Base-by-base conservation (phyloP, 257 asterid genomes). In the Hygrophila difformis region DNA sequence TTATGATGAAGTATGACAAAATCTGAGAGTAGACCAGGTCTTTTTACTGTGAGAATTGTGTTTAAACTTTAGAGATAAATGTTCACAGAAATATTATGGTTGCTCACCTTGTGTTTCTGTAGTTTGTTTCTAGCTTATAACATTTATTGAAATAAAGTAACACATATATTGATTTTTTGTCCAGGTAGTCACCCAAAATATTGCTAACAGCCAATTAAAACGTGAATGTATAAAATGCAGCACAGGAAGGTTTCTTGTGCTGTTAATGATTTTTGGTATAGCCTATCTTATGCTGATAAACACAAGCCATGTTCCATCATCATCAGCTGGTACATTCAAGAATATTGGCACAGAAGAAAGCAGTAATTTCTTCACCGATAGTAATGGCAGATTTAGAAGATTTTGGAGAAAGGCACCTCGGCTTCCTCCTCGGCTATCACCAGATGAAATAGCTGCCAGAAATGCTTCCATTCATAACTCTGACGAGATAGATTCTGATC, bases 341-440 rank as follows among this genome's bases (percentile, higher is more conserved):
- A 59, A 57, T 57, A 31, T 56, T 23, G 73, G 71, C 42, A 70
- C 82, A 0, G 76, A 64, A 66, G 78, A 55, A 71, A 77, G 72
- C 28, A 64, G 57, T 4, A 68, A 53, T 38, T 65, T 63, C 66
- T 60, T 51, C 49, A 62, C 68, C 0, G 75, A 79, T 57, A 72
- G 60, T 53, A 72, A 56, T 18, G 76, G 78, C 40, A 68, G 56
- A 44, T 70, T 89, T 56, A 42, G 75, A 60, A 75, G 37, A 63
- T 67, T 85, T 49, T 77, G 85, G 96, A 82, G 84, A 63, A 85
- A 74, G 65, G 81, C 79, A 13, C 94, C 93, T 0, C 76, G 85
- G 67, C 93, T 84, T 61, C 93, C 96, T 51, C 96, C 98, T 45
- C 71, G 74, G 15, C 62, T 91, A 51, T 69, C 96, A 0, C 98